These are phyloP conservation scores for Tirmania nivea DNA, from an alignment of 495 filamentous ascomycete species.

Conservation along the genomic window DNA sequence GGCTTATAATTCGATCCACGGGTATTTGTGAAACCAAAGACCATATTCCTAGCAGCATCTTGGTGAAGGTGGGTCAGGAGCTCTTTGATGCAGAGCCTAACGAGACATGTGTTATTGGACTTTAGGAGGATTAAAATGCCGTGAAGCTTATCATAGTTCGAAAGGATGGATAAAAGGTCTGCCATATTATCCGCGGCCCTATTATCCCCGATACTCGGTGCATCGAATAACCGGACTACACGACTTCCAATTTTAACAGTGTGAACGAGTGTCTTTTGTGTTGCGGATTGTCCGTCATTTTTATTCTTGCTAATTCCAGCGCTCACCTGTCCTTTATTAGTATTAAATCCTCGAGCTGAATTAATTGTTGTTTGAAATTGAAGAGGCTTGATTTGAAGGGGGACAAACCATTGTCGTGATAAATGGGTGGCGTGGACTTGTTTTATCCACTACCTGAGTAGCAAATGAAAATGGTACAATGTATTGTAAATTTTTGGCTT, in stretches of 20 bases:
- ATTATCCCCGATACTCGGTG: slow-evolving; percentile 27
- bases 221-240: slow-evolving; percentile 25
- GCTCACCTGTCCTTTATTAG: slow-evolving; percentile 13
- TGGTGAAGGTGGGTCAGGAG: slow-evolving; percentile 24
- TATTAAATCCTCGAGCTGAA: too few relatives aligned
- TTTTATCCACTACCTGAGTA: slow-evolving; percentile 15
- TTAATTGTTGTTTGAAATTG: too few relatives aligned
- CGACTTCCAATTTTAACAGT: slow-evolving; percentile 11
- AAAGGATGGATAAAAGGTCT: slow-evolving; percentile 20
- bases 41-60: slow-evolving; percentile 22
- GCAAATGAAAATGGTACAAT: slow-evolving; percentile 24
- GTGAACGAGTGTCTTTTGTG: slow-evolving; percentile 22
- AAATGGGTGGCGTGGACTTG: background rate
- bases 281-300: slow-evolving; percentile 22
- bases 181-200: slow-evolving; percentile 25
- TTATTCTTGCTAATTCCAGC: slow-evolving; percentile 19
- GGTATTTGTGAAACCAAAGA: slow-evolving; percentile 28
- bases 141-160: slow-evolving; percentile 22
- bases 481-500: slow-evolving; percentile 12
- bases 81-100: slow-evolving; percentile 25
- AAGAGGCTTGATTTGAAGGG: background rate
- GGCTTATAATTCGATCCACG: slow-evolving; percentile 24
- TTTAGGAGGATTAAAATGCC: slow-evolving; percentile 29
- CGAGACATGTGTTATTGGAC: slow-evolving; percentile 23
- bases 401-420: background rate